Percentiles rank a stretch among this genome's conserved stretches.
These are phyloP conservation scores for Ganoderma boninense DNA, from an alignment of 1,284 basidiomycete species.

Conservation along the genomic window DNA sequence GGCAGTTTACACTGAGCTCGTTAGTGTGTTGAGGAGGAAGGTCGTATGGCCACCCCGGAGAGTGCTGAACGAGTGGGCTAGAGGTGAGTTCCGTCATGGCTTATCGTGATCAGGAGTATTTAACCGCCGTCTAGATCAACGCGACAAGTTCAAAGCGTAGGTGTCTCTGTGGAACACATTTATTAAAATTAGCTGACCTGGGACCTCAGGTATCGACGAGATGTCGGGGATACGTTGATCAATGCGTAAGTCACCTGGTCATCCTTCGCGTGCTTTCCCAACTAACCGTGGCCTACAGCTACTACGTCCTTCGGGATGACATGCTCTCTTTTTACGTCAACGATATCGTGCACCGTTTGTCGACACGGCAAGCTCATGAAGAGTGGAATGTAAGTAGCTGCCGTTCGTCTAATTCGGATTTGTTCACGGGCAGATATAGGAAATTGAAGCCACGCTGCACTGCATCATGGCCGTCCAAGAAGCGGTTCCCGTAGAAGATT, in stretches of 20 bases:
- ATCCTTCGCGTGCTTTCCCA: not conserved
- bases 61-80: conserved; percentile 63
- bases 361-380: conserved; percentile 45
- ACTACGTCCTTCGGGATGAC: conserved; percentile 85
- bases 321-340: conserved; percentile 78
- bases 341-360: conserved; percentile 64
- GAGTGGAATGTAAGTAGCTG: conserved; percentile 73
- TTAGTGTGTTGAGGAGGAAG: conserved; percentile 75
- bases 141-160: conserved; percentile 79
- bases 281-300: conserved; percentile 53
- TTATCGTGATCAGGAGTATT: not conserved
- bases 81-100: conserved; percentile 56
- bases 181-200: not conserved
- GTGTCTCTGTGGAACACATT: conserved; percentile 35
- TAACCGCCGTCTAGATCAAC: conserved; percentile 58
- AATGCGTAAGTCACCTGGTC: conserved; percentile 71
- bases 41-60: conserved; percentile 70
- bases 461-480: conserved; percentile 88
- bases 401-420: not conserved
- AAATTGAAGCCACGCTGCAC: conserved; percentile 85
- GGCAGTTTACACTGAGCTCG: conserved; percentile 81
- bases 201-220: conserved; percentile 77
- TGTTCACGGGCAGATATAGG: conserved; percentile 49
- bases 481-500: conserved; percentile 81
- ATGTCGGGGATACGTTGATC: conserved; percentile 90